phyloP scores from a whole-genome alignment of 2,329 filamentous ascomycete genomes.

The Colletotrichum paranaense region DNA sequence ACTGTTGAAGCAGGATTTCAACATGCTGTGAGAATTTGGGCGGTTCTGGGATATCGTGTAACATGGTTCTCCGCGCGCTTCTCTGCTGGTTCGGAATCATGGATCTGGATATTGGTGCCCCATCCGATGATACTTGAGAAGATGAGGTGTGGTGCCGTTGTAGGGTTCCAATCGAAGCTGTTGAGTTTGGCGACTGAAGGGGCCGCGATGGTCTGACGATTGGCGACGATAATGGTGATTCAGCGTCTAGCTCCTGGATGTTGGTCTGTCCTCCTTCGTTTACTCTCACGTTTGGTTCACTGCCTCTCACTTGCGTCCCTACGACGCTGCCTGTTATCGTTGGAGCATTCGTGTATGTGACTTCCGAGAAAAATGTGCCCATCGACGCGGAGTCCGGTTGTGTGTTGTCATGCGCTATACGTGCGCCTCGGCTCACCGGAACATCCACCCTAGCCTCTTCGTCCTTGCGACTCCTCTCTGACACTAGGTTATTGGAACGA shows the following conservation, averaged over 20 bases:
- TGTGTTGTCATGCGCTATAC: not conserved
- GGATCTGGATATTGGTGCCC: slow-evolving; percentile 49
- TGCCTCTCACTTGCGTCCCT: not conserved
- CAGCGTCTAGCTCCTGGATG: not conserved
- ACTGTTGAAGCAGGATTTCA: slow-evolving; percentile 62
- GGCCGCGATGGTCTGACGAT: slow-evolving; percentile 35
- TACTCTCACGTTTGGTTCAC: not conserved
- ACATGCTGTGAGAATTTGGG: slow-evolving; percentile 61
- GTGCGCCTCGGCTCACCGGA: not conserved
- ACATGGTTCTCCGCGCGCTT: slow-evolving; percentile 51
- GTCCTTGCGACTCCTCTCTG: not conserved
- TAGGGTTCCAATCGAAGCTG: slow-evolving; percentile 16
- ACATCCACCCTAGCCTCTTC: not conserved
- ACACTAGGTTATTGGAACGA: slow-evolving; percentile 27
- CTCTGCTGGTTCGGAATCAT: slow-evolving; percentile 60
- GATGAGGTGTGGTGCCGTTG: slow-evolving; percentile 6
- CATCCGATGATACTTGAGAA: slow-evolving; percentile 10
- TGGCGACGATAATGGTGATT: slow-evolving; percentile 38
- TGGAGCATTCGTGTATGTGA: slow-evolving; percentile 18
- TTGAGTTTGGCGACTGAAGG: slow-evolving; percentile 39
- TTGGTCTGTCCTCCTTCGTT: not conserved
- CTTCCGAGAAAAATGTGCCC: slow-evolving; percentile 24
- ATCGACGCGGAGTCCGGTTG: slow-evolving; percentile 11
- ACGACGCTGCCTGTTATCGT: not conserved
- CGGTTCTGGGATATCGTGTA: slow-evolving; percentile 52